Evolutionary conservation across 176 grass and related monocot species (phyloP).

Genomic region (Echinochloa phyllopogon): DNA sequence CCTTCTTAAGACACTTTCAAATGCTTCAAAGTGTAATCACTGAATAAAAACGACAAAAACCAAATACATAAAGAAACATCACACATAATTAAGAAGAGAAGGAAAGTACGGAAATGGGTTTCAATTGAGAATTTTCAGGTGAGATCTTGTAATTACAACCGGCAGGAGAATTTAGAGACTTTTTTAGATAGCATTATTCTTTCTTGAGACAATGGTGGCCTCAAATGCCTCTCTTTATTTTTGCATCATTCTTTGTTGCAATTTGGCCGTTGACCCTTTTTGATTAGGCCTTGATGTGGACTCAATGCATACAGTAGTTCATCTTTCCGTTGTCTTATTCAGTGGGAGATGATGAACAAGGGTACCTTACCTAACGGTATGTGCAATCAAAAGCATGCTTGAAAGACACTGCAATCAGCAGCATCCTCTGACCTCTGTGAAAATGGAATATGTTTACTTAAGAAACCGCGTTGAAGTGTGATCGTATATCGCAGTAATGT

Average conservation of each 20-base stretch:
- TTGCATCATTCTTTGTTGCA: slow-evolving; percentile 49
- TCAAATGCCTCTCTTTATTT: slow-evolving; percentile 50
- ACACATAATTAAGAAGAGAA: slow-evolving; percentile 31
- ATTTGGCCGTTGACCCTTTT: slow-evolving; percentile 48
- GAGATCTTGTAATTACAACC: slow-evolving; percentile 41
- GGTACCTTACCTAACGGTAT: slow-evolving; percentile 32
- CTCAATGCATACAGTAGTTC: slow-evolving; percentile 41
- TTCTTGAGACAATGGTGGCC: slow-evolving; percentile 40
- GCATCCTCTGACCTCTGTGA: slow-evolving; percentile 19
- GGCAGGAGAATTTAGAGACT: slow-evolving; percentile 38
- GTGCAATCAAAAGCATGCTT: slow-evolving; percentile 24
- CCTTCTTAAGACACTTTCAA: neutral
- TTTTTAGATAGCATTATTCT: slow-evolving; percentile 49
- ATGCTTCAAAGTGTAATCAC: slow-evolving; percentile 13
- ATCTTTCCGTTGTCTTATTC: slow-evolving; percentile 44
- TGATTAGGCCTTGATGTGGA: slow-evolving; percentile 56
- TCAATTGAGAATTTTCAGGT: slow-evolving; percentile 31
- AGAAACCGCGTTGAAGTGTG: slow-evolving; percentile 8
- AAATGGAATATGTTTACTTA: neutral
- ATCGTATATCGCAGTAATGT: neutral
- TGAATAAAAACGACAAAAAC: slow-evolving; percentile 44
- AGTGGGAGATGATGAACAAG: slow-evolving; percentile 43
- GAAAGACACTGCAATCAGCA: slow-evolving; percentile 17
- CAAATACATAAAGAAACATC: slow-evolving; percentile 22
- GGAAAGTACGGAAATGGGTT: slow-evolving; percentile 25